A percentile compares a stretch with the other conserved stretches of the same genome.
Evolutionary conservation across 441 rosid genomes (phyloP).

Genomic region (Lepidium campestre): DNA sequence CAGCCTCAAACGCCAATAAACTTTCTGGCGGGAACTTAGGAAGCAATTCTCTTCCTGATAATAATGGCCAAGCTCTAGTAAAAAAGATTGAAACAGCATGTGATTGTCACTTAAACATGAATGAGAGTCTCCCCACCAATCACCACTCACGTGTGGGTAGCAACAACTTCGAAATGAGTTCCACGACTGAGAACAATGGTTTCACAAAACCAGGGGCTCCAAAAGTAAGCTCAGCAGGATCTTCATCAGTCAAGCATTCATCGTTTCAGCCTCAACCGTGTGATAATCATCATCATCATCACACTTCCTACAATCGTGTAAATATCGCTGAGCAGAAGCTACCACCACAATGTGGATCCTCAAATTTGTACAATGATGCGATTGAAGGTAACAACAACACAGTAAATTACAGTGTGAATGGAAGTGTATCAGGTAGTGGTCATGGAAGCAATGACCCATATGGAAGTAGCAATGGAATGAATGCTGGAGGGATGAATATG

Average conservation of each 20-base stretch:
- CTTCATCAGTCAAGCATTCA: constrained; percentile 29
- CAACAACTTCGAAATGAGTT: constrained; percentile 47
- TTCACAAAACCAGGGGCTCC: constrained; percentile 39
- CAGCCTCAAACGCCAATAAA: constrained; percentile 54
- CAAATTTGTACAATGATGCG: constrained; percentile 42
- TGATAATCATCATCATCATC: constrained; percentile 16
- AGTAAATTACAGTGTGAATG: constrained; percentile 54
- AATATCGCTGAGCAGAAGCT: constrained; percentile 19
- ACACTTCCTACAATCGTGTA: constrained; percentile 8
- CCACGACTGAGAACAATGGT: constrained; percentile 42
- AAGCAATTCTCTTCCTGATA: constrained; percentile 52
- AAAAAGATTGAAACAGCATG: constrained; percentile 36
- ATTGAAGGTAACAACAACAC: constrained; percentile 27
- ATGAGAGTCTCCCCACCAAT: constrained; percentile 32
- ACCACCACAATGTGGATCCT: constrained; percentile 44
- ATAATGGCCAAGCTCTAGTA: constrained; percentile 33
- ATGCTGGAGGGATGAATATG: constrained; percentile 35
- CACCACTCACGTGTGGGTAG: constrained; percentile 60
- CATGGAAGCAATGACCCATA: constrained; percentile 40
- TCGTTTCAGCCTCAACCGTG: constrained; percentile 20
- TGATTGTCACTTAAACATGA: constrained; percentile 40
- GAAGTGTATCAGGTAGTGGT: constrained; percentile 66
- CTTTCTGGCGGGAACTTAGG: constrained; percentile 46
- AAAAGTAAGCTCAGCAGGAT: constrained; percentile 31
- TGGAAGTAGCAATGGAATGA: constrained; percentile 45